Evolutionary conservation across 1,284 basidiomycete genomes (phyloP).

Genomic region (Leccinum pallidistipes): DNA sequence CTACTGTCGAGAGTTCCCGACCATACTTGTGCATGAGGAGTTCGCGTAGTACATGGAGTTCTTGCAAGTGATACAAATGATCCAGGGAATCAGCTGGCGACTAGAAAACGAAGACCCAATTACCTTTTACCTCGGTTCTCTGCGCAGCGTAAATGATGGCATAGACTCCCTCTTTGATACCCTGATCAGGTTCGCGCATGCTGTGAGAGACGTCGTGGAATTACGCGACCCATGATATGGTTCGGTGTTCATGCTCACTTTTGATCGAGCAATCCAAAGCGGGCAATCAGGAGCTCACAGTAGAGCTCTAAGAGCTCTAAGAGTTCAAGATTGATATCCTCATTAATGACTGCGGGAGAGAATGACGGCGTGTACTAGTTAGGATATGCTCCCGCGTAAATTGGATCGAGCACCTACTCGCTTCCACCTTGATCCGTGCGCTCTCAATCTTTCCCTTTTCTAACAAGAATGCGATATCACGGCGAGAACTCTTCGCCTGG

Average conservation of each 20-base stretch:
- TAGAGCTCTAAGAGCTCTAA: conserved; percentile 94
- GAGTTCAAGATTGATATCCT: conserved; percentile 84
- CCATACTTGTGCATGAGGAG: conserved; percentile 94
- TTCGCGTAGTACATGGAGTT: conserved; percentile 89
- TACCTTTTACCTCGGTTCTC: conserved; percentile 87
- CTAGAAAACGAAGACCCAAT: conserved; percentile 4
- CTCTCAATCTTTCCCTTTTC: conserved; percentile 83
- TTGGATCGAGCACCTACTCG: conserved; percentile 47
- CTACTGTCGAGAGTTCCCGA: conserved; percentile 75
- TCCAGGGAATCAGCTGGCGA: conserved; percentile 7
- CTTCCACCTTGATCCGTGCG: conserved; percentile 81
- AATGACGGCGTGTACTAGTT: conserved; percentile 3
- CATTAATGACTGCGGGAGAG: conserved; percentile 67
- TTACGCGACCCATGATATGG: neutral
- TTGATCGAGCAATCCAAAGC: conserved; percentile 90
- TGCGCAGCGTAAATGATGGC: conserved; percentile 90
- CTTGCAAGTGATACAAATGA: conserved; percentile 39
- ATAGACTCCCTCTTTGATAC: conserved; percentile 72
- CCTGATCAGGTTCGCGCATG: conserved; percentile 80
- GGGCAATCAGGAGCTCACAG: conserved; percentile 87
- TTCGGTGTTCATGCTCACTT: conserved; percentile 48
- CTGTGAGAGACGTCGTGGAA: conserved; percentile 38
- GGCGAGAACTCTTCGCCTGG: conserved; percentile 79
- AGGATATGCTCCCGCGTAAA: conserved; percentile 5
- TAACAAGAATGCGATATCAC: conserved; percentile 77